A percentile compares a stretch with the other conserved stretches of the same genome.
Conservation (phyloP, 106 monocot species). For the Dendrobium officinale region DNA sequence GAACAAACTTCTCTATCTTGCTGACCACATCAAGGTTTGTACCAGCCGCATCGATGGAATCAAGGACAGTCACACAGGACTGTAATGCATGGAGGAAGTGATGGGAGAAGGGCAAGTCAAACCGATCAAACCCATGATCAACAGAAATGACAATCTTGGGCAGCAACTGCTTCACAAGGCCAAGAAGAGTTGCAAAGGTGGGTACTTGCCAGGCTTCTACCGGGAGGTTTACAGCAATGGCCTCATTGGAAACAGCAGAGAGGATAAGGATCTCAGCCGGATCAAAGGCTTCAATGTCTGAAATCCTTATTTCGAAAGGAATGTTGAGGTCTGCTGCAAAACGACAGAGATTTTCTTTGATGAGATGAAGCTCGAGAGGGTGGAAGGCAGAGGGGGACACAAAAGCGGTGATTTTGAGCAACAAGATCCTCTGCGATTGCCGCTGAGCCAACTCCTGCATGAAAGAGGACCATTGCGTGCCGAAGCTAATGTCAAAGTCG, state of each 20-base stretch:
- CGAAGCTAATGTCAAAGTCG: slow-evolving; percentile 86
- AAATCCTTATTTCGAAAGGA: slow-evolving; percentile 6
- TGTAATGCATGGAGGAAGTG: slow-evolving; percentile 59
- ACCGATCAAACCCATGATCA: slow-evolving; percentile 59
- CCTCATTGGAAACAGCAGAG: slow-evolving; percentile 24
- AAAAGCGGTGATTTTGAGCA: slow-evolving; percentile 71
- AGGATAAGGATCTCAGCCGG: slow-evolving; percentile 8
- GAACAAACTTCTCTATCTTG: slow-evolving; percentile 69
- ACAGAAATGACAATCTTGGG: slow-evolving; percentile 77
- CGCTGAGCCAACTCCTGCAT: slow-evolving; percentile 85
- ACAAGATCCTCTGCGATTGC: slow-evolving; percentile 12
- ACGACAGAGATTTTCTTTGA: slow-evolving; percentile 8
- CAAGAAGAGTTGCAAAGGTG: slow-evolving; percentile 37
- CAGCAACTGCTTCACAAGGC: slow-evolving; percentile 63
- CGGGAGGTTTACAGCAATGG: slow-evolving; percentile 77
- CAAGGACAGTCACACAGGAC: slow-evolving; percentile 50
- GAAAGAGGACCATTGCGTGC: slow-evolving; percentile 93
- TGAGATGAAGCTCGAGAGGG: slow-evolving; percentile 19
- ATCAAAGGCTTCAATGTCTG: slow-evolving; percentile 12
- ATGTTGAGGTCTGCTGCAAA: slow-evolving; percentile 15
- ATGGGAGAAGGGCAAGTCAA: slow-evolving; percentile 56
- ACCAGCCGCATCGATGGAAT: slow-evolving; percentile 75
- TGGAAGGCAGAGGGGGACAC: slow-evolving; percentile 42
- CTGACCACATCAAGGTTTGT: slow-evolving; percentile 34
- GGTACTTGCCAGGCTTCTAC: slow-evolving; percentile 25